Percentiles rank a stretch among this genome's conserved stretches.
phyloP scores from a whole-genome alignment of 352 stramenopile genomes.

The Pythium rhizo-oryzae region DNA sequence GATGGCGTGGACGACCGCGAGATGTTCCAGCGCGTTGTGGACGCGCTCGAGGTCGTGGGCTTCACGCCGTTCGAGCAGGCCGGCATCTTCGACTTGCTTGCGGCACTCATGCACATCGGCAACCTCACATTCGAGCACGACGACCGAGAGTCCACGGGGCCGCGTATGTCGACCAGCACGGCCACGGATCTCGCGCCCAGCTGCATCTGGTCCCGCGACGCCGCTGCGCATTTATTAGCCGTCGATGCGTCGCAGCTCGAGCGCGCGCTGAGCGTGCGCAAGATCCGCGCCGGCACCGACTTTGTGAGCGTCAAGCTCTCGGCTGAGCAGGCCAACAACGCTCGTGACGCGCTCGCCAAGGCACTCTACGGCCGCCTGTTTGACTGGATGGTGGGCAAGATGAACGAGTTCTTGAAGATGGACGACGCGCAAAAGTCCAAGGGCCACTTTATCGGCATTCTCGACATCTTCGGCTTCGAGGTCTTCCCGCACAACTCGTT shows the following conservation, averaged over 20 bases:
- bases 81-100: conserved; percentile 83
- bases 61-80: conserved; percentile 75
- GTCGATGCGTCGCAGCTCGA: conserved; percentile 77
- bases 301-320: conserved; percentile 88
- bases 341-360: conserved; percentile 80
- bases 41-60: conserved; percentile 83
- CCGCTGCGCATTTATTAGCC: conserved; percentile 66
- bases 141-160: conserved; percentile 46
- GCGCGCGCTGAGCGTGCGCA: conserved; percentile 70
- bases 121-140: conserved; percentile 89
- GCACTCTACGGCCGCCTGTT: conserved; percentile 90
- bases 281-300: conserved; percentile 81
- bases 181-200: conserved; percentile 54
- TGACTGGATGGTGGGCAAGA: conserved; percentile 88
- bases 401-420: conserved; percentile 87
- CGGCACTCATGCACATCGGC: conserved; percentile 89
- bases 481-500: conserved; percentile 92
- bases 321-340: conserved; percentile 80
- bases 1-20: conserved; percentile 76
- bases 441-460: conserved; percentile 86
- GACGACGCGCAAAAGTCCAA: conserved; percentile 74
- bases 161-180: conserved; percentile 24
- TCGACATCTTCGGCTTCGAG: conserved; percentile 95
- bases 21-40: conserved; percentile 81
- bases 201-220: conserved; percentile 74